Conservation (phyloP, 345 rosid genomes). For the Camelina sativa region DNA sequence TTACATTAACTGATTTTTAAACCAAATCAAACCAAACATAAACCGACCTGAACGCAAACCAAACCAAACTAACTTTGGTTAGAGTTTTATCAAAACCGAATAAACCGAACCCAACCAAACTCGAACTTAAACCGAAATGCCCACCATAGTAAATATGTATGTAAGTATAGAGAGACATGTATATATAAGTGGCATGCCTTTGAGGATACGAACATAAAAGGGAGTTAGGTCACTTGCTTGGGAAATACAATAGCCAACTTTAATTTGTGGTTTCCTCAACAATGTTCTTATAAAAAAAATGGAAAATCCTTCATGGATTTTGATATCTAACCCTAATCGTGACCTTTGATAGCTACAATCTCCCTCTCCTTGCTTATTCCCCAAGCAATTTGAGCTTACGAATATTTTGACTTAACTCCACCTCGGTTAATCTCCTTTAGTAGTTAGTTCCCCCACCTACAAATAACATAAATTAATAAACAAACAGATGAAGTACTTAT, state of each 20-base stretch:
- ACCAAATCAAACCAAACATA: no score
- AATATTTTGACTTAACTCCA: constrained; percentile 40
- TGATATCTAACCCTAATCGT: constrained; percentile 44
- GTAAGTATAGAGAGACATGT: neutral
- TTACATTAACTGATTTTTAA: no score
- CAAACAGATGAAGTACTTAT: constrained; percentile 30
- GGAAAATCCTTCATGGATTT: constrained; percentile 34
- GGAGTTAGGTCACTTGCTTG: constrained; percentile 46
- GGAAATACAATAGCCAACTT: constrained; percentile 35
- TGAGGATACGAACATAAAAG: constrained; percentile 41
- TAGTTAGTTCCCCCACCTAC: constrained; percentile 20
- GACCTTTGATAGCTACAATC: constrained; percentile 47
- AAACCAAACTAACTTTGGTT: no score
- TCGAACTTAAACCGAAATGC: no score
- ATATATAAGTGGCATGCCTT: constrained; percentile 44
- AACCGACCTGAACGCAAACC: no score
- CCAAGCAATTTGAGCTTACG: constrained; percentile 38
- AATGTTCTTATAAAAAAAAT: neutral
- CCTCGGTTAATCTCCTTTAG: constrained; percentile 21
- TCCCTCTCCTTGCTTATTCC: constrained; percentile 39
- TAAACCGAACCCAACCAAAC: no score
- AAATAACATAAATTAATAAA: neutral
- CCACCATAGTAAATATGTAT: no score
- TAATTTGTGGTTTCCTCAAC: constrained; percentile 30
- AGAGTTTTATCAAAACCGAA: no score